A percentile compares a stretch with the other conserved stretches of the same genome.
phyloP scores from a whole-genome alignment of 495 filamentous ascomycete genomes.

The Ascobolus immersus region DNA sequence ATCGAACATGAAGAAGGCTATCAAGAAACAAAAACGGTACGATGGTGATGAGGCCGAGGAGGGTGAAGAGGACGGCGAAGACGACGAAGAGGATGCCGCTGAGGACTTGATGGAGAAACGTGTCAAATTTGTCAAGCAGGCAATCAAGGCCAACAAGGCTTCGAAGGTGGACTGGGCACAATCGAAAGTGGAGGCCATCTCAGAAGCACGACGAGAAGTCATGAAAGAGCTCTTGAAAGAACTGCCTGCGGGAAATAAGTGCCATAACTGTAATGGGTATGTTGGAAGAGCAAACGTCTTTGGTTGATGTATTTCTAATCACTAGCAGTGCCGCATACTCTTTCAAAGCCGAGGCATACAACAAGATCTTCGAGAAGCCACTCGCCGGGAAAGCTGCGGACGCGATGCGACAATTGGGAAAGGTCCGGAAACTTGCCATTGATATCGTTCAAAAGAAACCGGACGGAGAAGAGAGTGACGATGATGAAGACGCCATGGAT shows the following conservation, averaged over 20 bases:
- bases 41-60: conserved; percentile 16
- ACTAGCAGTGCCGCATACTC: conserved; percentile 40
- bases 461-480: conserved; percentile 1
- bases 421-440: conserved; percentile 9
- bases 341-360: conserved; percentile 63
- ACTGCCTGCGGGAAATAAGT: conserved; percentile 38
- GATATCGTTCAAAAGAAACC: conserved; percentile 8
- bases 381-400: conserved; percentile 41
- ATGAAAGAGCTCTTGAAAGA: conserved; percentile 56
- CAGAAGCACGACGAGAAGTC: conserved; percentile 45
- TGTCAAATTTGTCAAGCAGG: conserved; percentile 40
- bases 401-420: conserved; percentile 33
- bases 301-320: conserved; percentile 3
- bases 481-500: conserved; percentile 9
- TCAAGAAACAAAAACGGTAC: conserved; percentile 7
- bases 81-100: conserved; percentile 16
- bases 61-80: conserved; percentile 29
- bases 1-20: conserved; percentile 26
- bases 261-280: conserved; percentile 44
- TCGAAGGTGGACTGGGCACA: conserved; percentile 25
- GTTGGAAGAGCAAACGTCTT: not conserved
- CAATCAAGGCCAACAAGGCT: conserved; percentile 30
- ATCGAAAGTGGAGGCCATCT: conserved; percentile 39
- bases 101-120: conserved; percentile 40
- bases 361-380: conserved; percentile 79